Base-by-base conservation (phyloP, 768 basidiomycete species). In the Pulveroboletus frians region DNA sequence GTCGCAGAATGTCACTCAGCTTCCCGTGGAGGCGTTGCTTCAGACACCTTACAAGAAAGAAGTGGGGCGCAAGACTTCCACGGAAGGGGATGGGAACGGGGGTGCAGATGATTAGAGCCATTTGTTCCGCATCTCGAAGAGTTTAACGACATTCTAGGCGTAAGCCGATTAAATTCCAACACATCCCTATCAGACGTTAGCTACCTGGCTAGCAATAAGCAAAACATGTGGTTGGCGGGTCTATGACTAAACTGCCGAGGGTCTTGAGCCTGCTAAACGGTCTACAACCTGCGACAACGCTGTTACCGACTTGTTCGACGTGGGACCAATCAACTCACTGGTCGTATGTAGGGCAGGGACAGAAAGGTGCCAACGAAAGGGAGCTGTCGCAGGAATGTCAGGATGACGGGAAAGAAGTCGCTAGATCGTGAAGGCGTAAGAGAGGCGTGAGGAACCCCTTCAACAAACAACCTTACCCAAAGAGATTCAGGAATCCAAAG, bases 371-470 rank as follows among this genome's bases (percentile, higher is more conserved):
- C 95, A 49, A 99, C 78, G 55, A 96, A 83, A 5, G 96, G 95
- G 39, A 98, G 66, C 71, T 97, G 95, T 48, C 94, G 80, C 54
- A 98, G 71, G 76, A 98, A 97, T n/a, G 92, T 93, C 43, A 99
- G 74, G 47, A 99, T 86, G 52, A 98, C 96, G 6, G 96, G 96
- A 81, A 98, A 98, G 76, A 99, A 99, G 71, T 97, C 95, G 39
- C 95, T 98, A 71, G 39, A 35, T 27, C 10, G 9, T 15, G 11
- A 20, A 45, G 3, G n/a, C 27, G 40, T 53, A 27, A 59, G 49
- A 39, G 27, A 44, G 21, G 7, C n/a, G 39, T n/a, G 6, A 30
- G 9, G 36, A 17, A 9, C 1, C 1, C 9, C 9, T 13, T 26
- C 2, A 43, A 15, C 41, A 10, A 45, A 18, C 20, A 26, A 38